Percentiles rank a stretch among this genome's conserved stretches.
phyloP scores from a whole-genome alignment of 2,329 filamentous ascomycete species.

The Fusarium verrucosum region DNA sequence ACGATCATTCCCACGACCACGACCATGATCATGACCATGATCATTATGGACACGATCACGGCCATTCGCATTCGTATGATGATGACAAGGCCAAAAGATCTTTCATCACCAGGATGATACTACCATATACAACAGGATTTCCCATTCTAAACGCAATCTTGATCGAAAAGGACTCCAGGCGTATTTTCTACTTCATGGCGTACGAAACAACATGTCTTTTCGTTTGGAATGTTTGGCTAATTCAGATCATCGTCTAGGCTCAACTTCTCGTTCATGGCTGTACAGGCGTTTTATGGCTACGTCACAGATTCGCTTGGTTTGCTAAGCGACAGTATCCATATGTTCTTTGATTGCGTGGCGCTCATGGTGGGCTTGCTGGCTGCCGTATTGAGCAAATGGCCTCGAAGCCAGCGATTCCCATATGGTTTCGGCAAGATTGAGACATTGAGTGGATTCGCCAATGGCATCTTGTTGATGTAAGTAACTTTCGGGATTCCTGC shows the following conservation, averaged over 20 bases:
- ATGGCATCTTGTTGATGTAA: constrained; percentile 92
- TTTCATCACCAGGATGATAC: constrained; percentile 74
- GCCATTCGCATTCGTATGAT: constrained; percentile 48
- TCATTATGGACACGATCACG: constrained; percentile 40
- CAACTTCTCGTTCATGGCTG: constrained; percentile 93
- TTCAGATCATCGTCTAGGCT: constrained; percentile 62
- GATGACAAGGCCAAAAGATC: constrained; percentile 65
- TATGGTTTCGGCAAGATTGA: constrained; percentile 98
- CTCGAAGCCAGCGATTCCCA: constrained; percentile 85
- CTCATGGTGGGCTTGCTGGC: constrained; percentile 90
- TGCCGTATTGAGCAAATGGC: constrained; percentile 96
- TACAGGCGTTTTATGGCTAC: constrained; percentile 95
- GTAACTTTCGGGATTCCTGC: constrained; percentile 41
- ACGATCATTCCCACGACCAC: constrained; percentile 23
- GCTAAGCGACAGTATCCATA: constrained; percentile 98
- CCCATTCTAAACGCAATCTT: constrained; percentile 87
- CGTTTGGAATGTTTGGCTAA: constrained; percentile 28
- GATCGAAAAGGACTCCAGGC: constrained; percentile 88
- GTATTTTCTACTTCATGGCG: constrained; percentile 98
- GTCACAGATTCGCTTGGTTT: constrained; percentile 91
- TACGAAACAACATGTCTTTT: constrained; percentile 54
- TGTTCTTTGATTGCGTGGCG: constrained; percentile 98
- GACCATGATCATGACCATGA: constrained; percentile 38
- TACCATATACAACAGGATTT: constrained; percentile 74
- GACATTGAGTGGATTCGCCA: constrained; percentile 94